phyloP scores from a whole-genome alignment of 495 filamentous ascomycete genomes.

The Parathielavia hyrcaniae region DNA sequence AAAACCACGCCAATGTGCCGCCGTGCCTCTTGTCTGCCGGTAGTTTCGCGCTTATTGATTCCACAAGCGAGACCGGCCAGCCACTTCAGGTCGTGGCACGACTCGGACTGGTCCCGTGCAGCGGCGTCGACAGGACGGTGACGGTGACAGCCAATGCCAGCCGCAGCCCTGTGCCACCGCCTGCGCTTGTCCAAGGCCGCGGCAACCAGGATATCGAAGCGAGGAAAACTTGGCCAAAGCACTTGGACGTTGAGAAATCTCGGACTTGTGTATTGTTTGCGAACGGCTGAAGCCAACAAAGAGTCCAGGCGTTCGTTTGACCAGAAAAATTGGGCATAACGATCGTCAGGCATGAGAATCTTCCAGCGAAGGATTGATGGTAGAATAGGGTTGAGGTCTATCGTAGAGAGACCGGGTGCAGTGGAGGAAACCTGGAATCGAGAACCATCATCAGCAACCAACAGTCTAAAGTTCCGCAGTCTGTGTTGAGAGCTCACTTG shows the following conservation, averaged over 20 bases:
- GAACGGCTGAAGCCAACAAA: too few relatives aligned
- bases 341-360: too few relatives aligned
- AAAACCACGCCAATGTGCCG: conserved; percentile 6
- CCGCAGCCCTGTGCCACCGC: background rate
- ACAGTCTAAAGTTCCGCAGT: too few relatives aligned
- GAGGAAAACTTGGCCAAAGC: background rate
- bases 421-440: too few relatives aligned
- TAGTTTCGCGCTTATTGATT: background rate
- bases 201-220: background rate
- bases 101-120: background rate
- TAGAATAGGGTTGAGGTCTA: too few relatives aligned
- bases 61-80: conserved; percentile 5
- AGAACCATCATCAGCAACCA: too few relatives aligned
- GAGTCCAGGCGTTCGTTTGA: too few relatives aligned
- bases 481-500: too few relatives aligned
- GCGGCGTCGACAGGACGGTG: background rate
- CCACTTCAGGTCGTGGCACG: background rate
- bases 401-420: too few relatives aligned
- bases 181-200: background rate
- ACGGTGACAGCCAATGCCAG: conserved; percentile 10
- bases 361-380: too few relatives aligned
- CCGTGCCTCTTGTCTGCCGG: background rate
- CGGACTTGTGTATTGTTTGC: too few relatives aligned
- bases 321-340: too few relatives aligned
- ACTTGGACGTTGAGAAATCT: background rate